Evolutionary conservation across 495 filamentous ascomycete species (phyloP), one percentile per base, ranked within the genome.

Genomic region (Penicillium canariense): DNA sequence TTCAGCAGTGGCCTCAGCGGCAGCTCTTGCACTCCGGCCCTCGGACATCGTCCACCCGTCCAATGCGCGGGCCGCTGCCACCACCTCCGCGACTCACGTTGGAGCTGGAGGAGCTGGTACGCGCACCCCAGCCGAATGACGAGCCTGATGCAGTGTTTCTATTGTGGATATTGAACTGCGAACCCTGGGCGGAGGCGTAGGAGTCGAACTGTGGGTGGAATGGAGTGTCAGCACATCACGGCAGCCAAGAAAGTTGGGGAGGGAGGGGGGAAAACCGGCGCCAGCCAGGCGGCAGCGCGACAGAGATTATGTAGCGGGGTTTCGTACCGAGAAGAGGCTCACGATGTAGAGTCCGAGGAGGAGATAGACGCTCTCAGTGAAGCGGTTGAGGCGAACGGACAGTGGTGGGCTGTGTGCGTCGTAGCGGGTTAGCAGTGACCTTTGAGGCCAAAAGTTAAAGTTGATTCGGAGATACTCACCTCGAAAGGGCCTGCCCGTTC

Each of bases 101-200:
- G 18, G 52, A 45, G 11, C 58, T 52, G 5, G 48, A 60, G 6
- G 50, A 61, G n/a, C 62, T 61, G n/a, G 62, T 57, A 22, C 65
- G 55, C 9, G 63, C 56, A 30, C 63, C 58, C 65, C 65, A 69
- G 7, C 60, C 60, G 35, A 65, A 39, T 46, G 61, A 52, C 3
- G 58, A 63, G 17, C 52, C 60, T 15, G 54, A 48, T 20, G 51
- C 32, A 31, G 68, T 69, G 5, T 48, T 51, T 6, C 63, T 12
- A 9, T 58, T 54, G 43, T 62, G 48, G 36, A 83, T 69, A 57
- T 89, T 90, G 68, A 87, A 90, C 17, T 71, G 61, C 2, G 84
- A 88, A 23, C 72, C 74, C 63, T 86, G 78, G 0, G 85, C 87
- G 9, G 86, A 75, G 49, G 71, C 71, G 70, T 88, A 87, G 1